These are phyloP conservation scores for Closterium sp. DNA, from an alignment of 139 green algal species.

Conservation along the genomic window DNA sequence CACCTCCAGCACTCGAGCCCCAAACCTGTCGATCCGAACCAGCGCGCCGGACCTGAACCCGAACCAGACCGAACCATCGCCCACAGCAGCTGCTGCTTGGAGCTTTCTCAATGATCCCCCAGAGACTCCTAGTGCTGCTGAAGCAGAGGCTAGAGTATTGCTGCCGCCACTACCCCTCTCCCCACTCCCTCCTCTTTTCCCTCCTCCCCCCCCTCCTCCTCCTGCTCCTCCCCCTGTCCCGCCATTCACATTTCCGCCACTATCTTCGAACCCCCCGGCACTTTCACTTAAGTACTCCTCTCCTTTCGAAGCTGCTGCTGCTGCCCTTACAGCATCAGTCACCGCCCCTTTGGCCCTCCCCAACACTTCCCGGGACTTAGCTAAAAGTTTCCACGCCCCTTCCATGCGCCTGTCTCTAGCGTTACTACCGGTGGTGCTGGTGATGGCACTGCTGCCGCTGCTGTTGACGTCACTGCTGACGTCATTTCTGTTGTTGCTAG, in stretches of 20 bases:
- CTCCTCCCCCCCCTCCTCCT: too few species aligned
- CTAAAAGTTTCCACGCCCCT: neutral
- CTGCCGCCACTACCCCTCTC: neutral
- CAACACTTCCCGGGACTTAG: neutral
- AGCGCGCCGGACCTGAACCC: conserved; percentile 22
- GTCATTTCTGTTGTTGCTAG: neutral
- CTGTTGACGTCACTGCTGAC: neutral
- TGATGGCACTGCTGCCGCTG: neutral
- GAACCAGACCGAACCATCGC: conserved; percentile 33
- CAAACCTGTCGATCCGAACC: conserved; percentile 19
- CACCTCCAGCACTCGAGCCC: conserved; percentile 1
- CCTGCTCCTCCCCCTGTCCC: too few species aligned
- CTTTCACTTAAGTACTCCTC: neutral
- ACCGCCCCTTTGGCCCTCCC: neutral
- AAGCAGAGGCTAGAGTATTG: neutral
- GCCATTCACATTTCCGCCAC: too few species aligned
- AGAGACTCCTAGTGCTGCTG: neutral
- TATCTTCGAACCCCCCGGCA: neutral
- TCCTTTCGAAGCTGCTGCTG: neutral
- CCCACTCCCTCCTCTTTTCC: too few species aligned
- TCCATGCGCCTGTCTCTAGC: neutral
- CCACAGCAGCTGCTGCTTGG: conserved; percentile 10
- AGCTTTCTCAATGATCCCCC: neutral
- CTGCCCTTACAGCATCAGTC: neutral
- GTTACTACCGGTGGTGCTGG: neutral